Evolutionary conservation across 2,329 filamentous ascomycete species (phyloP), one percentile per base, ranked within the genome.

Genomic region (Plectosphaerella sp.): DNA sequence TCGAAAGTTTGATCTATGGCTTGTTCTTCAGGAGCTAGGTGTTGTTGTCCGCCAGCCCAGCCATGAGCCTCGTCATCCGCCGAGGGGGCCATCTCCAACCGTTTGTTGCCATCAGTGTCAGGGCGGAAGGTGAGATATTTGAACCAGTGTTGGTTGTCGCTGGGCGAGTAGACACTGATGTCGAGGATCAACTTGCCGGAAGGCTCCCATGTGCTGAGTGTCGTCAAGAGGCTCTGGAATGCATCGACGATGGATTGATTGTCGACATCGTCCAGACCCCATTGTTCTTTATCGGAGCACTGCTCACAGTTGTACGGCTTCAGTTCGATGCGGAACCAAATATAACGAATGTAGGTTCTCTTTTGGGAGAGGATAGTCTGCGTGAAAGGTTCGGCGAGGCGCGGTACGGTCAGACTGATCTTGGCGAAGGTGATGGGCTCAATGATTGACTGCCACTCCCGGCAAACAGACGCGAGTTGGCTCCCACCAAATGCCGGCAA

Each of bases 81-180:
- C 55, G 56, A 55, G 52, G 52, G 55, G 41, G 53, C 55, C 54
- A 36, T 39, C 57, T 50, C 55, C 54, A 36, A 33, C 57, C 49
- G 51, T 55, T 56, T 48, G 7, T 53, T 43, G 50, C 33, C 48
- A 47, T 45, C 53, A 35, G 49, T 55, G 46, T 64, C 60, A 47
- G 61, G 49, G 18, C 43, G 45, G 41, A 65, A 61, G 42, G 15
- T 59, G 4, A 66, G 52, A 42, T 72, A 64, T 57, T 68, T 68
- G 59, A 71, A 69, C 59, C 61, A 65, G 58, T 71, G 64, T 49
- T 67, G 45, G 37, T 56, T 58, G 47, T 71, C 68, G 50, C 66
- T 69, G 10, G 62, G 64, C 16, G 70, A 72, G 61, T 68, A 64
- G 37, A 70, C 54, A 53, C 65, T 70, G 33, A 71, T 66, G 59